Base-by-base conservation (phyloP, 2,329 filamentous ascomycete genomes). In the Hypoxylon sp. region DNA sequence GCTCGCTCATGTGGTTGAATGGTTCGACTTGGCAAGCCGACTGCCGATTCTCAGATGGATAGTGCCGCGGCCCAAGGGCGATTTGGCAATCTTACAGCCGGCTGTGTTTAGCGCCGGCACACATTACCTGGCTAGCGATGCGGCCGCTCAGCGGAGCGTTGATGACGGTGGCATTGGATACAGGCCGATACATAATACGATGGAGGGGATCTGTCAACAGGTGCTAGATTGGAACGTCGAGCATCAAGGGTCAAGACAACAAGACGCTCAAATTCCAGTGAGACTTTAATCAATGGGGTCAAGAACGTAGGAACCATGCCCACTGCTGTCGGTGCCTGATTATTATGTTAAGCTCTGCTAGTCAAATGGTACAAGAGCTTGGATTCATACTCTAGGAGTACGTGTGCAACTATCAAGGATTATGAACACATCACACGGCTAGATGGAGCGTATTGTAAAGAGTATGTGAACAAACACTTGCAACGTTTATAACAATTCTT, bases 91-190 rank as follows among this genome's bases (percentile, higher is more conserved):
- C 61, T 68, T 85, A 39, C 83, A 85, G 74, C 83, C 82, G 10
- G 76, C 78, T 1, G 74, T 78, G 3, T 78, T 83, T 54, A 76
- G 74, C 4, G 79, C 81, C 11, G 69, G 77, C 3, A 73, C 79
- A 24, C 79, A 82, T 56, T 73, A 77, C 35, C 67, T 83, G 4
- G 75, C 80, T 3, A 79, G 80, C 39, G 81, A 83, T 61, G 71
- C 70, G 10, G 72, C 75, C 50, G 83, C 82, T 5, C 75, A 77
- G 68, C 79, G 71, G 68, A 69, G 73, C 4, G 76, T 80, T 1
- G 77, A 76, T 32, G 77, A 82, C 7, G 82, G 82, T 0, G 82
- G 82, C 0, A 67, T 85, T 29, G 83, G 81, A 10, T 84, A 84
- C 54, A 61, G 58, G 52, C 77, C 75, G 2, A 75, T 76, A 6